These are phyloP conservation scores for Ensete ventricosum DNA, from an alignment of 176 grass and related monocot species.

Conservation along the genomic window DNA sequence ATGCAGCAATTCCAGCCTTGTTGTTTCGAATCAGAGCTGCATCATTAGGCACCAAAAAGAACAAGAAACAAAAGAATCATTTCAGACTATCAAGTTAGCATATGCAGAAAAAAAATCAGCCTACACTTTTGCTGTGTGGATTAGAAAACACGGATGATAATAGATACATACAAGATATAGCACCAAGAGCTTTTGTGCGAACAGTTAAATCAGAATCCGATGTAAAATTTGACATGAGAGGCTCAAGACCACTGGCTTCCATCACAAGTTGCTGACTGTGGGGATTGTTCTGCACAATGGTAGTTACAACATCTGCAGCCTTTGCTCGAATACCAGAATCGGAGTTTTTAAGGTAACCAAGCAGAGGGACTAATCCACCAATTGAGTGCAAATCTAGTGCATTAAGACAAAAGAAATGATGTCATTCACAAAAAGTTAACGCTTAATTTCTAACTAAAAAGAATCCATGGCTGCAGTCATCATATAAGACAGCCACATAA, in stretches of 20 bases:
- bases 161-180: conserved; percentile 63
- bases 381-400: conserved; percentile 73
- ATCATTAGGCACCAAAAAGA: conserved; percentile 21
- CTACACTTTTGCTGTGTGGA: not conserved
- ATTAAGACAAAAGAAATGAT: conserved; percentile 1
- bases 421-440: not conserved
- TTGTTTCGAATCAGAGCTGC: conserved; percentile 84
- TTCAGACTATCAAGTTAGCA: not conserved
- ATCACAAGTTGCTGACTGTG: conserved; percentile 85
- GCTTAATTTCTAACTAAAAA: not conserved
- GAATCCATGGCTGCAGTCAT: not conserved
- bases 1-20: conserved; percentile 57
- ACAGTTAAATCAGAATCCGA: conserved; percentile 79
- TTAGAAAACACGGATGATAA: not conserved
- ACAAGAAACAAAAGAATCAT: conserved; percentile 8
- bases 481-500: too few relatives aligned
- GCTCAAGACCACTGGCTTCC: conserved; percentile 90
- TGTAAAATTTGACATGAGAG: conserved; percentile 69
- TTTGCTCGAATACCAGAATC: conserved; percentile 76
- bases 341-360: conserved; percentile 67
- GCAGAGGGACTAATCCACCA: conserved; percentile 78
- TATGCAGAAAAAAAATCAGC: not conserved
- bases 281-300: conserved; percentile 90
- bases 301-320: conserved; percentile 80
- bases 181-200: conserved; percentile 81